phyloP scores from a whole-genome alignment of 495 filamentous ascomycete genomes.

The Aspergillus diversus region DNA sequence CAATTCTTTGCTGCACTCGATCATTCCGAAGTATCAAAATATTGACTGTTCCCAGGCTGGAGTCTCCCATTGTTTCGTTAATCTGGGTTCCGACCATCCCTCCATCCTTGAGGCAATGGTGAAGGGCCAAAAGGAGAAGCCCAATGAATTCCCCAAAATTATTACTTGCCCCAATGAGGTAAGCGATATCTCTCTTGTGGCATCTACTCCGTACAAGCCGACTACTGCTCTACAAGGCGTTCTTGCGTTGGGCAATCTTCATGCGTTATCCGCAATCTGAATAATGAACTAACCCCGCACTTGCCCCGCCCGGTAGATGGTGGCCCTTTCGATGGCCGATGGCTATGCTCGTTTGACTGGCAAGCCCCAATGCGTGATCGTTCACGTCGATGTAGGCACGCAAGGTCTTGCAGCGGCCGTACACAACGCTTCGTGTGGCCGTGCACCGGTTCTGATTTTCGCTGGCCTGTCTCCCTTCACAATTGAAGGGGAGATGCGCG shows the following conservation, averaged over 20 bases:
- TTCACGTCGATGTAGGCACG: conserved; percentile 96
- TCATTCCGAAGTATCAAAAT: not conserved
- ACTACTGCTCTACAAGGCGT: no score
- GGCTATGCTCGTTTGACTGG: conserved; percentile 87
- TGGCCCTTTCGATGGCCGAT: conserved; percentile 95
- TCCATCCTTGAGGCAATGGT: conserved; percentile 96
- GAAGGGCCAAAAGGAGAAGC: conserved; percentile 72
- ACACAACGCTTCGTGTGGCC: conserved; percentile 86
- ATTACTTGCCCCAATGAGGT: conserved; percentile 92
- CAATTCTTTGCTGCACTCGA: not conserved
- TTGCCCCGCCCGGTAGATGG: conserved; percentile 68
- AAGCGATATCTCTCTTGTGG: conserved; percentile 14
- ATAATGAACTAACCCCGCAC: conserved; percentile 19
- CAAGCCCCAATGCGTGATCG: conserved; percentile 87
- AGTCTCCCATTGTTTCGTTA: conserved; percentile 88
- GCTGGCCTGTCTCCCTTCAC: conserved; percentile 90
- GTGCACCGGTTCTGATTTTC: conserved; percentile 87
- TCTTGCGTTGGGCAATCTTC: no score
- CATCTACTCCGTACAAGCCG: no score
- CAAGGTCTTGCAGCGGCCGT: conserved; percentile 90
- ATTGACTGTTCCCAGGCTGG: conserved; percentile 61
- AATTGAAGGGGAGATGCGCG: conserved; percentile 86
- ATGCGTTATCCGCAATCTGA: no score
- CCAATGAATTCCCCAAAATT: conserved; percentile 75
- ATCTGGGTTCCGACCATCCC: conserved; percentile 93